phyloP scores from a whole-genome alignment of 202 grass and related monocot species.

The Panicum virgatum region DNA sequence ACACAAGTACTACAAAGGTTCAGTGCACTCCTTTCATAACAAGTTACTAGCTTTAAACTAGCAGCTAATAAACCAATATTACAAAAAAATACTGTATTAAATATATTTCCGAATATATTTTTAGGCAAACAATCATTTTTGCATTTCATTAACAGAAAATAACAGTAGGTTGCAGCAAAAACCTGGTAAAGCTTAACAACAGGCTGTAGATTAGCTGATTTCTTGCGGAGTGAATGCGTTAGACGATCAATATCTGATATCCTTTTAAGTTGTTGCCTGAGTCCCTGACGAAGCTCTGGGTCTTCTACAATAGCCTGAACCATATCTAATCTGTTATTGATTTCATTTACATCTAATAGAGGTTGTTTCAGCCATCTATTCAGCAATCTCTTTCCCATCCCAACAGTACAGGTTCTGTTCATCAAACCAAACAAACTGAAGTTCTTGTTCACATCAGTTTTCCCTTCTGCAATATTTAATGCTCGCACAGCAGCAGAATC shows the following conservation, averaged over 20 bases:
- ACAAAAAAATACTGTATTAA: constrained; percentile 1
- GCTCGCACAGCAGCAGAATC: constrained; percentile 91
- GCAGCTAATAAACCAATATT: constrained; percentile 21
- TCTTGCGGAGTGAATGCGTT: constrained; percentile 66
- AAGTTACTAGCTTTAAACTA: constrained; percentile 23
- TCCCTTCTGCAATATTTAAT: constrained; percentile 87
- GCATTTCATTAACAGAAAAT: constrained; percentile 18
- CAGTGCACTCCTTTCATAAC: constrained; percentile 11
- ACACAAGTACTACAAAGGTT: constrained; percentile 27
- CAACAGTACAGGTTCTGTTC: constrained; percentile 96
- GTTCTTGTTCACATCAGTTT: constrained; percentile 95
- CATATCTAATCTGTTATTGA: constrained; percentile 83
- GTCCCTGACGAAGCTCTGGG: constrained; percentile 73
- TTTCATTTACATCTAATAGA: constrained; percentile 80
- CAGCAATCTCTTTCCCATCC: constrained; percentile 91
- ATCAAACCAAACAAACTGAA: constrained; percentile 98
- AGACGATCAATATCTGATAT: constrained; percentile 87
- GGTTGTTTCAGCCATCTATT: constrained; percentile 98
- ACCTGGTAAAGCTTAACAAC: constrained; percentile 98
- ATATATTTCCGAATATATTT: constrained; percentile 31
- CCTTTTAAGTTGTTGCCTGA: constrained; percentile 83
- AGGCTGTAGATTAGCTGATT: constrained; percentile 70
- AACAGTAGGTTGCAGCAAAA: constrained; percentile 26
- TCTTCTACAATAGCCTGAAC: constrained; percentile 93
- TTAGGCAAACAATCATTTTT: constrained; percentile 34